These are phyloP conservation scores for Starmera amethionina DNA, from an alignment of 805 yeast genomes.

Conservation along the genomic window DNA sequence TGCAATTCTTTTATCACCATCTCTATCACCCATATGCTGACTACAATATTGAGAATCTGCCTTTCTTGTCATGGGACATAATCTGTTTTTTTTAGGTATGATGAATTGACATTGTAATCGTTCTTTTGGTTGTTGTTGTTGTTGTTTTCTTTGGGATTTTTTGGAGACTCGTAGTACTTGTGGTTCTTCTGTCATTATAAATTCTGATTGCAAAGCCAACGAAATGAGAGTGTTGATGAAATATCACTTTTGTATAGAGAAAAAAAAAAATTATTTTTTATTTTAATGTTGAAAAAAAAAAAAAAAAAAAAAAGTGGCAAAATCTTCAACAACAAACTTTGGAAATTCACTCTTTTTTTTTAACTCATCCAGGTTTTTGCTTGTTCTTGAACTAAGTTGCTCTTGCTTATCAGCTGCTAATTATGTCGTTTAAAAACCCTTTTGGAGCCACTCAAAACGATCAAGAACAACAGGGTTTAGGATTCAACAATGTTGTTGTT, in stretches of 20 bases:
- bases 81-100: constrained; percentile 39
- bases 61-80: constrained; percentile 53
- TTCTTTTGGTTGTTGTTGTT: not conserved
- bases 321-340: not conserved
- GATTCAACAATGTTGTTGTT: constrained; percentile 38
- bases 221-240: too few species aligned
- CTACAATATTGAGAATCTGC: constrained; percentile 44
- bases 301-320: not conserved
- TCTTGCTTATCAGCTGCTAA: too few species aligned
- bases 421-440: constrained; percentile 19
- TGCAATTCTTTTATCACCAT: constrained; percentile 36
- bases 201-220: too few species aligned
- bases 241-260: too few species aligned
- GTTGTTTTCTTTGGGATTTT: not conserved
- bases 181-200: not conserved
- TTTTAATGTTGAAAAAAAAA: too few species aligned
- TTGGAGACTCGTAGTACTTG: not conserved
- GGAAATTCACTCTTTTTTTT: too few species aligned
- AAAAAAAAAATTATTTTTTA: too few species aligned
- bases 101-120: constrained; percentile 36
- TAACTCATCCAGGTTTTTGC: too few species aligned
- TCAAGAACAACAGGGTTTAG: constrained; percentile 20
- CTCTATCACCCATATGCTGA: constrained; percentile 36
- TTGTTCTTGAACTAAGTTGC: too few species aligned
- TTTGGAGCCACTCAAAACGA: constrained; percentile 7